These are phyloP conservation scores for Halophytophthora batemanensis DNA, from an alignment of 352 stramenopile species.

Conservation along the genomic window DNA sequence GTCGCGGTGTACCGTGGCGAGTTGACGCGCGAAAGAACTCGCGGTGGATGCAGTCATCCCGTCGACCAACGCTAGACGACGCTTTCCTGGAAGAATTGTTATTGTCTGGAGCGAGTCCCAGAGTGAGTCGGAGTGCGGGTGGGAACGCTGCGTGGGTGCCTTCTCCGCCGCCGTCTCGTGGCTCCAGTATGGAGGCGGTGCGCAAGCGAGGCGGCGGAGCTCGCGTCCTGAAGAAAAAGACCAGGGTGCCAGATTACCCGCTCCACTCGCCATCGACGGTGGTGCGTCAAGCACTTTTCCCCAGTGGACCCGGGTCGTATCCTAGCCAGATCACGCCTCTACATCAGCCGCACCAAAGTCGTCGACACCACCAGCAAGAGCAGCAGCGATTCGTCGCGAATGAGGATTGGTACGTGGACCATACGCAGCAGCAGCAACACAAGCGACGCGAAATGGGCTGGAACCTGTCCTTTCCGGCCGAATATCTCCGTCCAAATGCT, in stretches of 20 bases:
- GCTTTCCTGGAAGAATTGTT: constrained; percentile 39
- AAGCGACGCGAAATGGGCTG: constrained; percentile 66
- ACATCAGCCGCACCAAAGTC: constrained; percentile 14
- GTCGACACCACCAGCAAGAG: constrained; percentile 8
- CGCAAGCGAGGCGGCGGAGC: constrained; percentile 13
- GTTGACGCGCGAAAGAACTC: no score
- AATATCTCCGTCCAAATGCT: constrained; percentile 39
- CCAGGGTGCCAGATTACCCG: constrained; percentile 29
- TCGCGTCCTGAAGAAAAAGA: constrained; percentile 20
- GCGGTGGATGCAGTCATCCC: constrained; percentile 19
- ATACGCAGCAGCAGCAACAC: constrained; percentile 16
- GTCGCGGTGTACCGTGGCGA: no score
- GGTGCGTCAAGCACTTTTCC: constrained; percentile 41
- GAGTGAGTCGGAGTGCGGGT: neutral
- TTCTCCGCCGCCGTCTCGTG: neutral
- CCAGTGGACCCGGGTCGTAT: constrained; percentile 39
- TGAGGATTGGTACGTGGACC: constrained; percentile 7
- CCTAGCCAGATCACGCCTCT: constrained; percentile 34
- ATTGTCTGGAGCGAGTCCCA: constrained; percentile 24
- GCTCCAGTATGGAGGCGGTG: constrained; percentile 7
- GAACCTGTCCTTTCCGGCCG: constrained; percentile 66
- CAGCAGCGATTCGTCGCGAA: constrained; percentile 6
- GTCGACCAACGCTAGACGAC: constrained; percentile 17
- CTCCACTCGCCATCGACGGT: constrained; percentile 31
- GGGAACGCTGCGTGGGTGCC: constrained; percentile 8